Base-by-base conservation (phyloP, 2,329 filamentous ascomycete species). In the Epichloe sp. region DNA sequence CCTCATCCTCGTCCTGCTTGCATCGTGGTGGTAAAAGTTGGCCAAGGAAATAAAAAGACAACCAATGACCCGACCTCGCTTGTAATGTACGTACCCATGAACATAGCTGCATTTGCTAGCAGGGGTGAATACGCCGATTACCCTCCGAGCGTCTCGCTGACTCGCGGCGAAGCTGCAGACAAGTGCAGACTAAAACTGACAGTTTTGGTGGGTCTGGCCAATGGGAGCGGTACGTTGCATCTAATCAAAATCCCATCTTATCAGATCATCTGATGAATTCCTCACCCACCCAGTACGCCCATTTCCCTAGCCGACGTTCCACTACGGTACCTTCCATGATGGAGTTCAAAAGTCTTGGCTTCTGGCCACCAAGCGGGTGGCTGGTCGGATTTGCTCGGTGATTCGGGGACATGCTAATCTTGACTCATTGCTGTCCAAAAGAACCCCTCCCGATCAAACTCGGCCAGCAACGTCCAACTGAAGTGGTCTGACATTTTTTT, bases 231-330 rank as follows among this genome's bases (percentile, higher is more conserved):
- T 15, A 35, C 34, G 19, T 17, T 37, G 47, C 54, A 64, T 64
- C 62, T 62, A 57, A 63, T 63, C 57, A 61, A 58, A 59, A 59
- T 44, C 12, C 47, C 50, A 46, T 52, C 48, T 58, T 56, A 57
- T 56, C 55, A 50, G 57, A 59, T 57, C 51, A 49, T 49, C 47
- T 49, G 47, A 49, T 49, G 43, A 49, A 41, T 6, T 10, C 4
- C 44, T 21, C 44, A 38, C 35, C n/a, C 35, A 31, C 26, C 26
- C 26, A 31, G 7, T 7, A 8, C 23, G 3, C 7, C 12, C 15
- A 11, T 34, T 19, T 15, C 4, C 36, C 36, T 35, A 23, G 17
- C 34, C 46, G 34, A 48, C 17, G 14, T 38, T 48, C 38, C 46
- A 48, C 37, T 48, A 48, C 23, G 23, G 4, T 48, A 38, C 14